Percentiles rank a stretch among this genome's conserved stretches.
Conservation (phyloP, 345 rosid genomes). For the Gossypium mustelinum region DNA sequence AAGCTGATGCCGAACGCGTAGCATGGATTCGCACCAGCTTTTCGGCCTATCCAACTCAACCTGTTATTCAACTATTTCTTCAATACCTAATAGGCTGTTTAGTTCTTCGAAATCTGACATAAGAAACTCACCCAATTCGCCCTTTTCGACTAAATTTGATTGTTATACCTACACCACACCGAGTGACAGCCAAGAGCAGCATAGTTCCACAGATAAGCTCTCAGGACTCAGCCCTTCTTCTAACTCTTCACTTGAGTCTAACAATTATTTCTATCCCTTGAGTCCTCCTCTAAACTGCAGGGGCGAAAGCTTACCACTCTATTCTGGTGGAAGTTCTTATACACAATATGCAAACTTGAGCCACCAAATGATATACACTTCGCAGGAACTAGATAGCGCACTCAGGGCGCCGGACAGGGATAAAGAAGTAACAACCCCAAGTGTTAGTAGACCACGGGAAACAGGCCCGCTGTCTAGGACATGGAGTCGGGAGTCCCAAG, state of each 20-base stretch:
- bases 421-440: conserved; percentile 24
- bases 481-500: conserved; percentile 30
- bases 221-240: conserved; percentile 48
- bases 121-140: conserved; percentile 43
- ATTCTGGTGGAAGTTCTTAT: conserved; percentile 25
- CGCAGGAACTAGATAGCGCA: conserved; percentile 45
- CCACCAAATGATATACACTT: conserved; percentile 29
- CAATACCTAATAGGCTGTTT: conserved; percentile 35
- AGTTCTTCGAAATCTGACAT: conserved; percentile 30
- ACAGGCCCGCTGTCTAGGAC: conserved; percentile 29
- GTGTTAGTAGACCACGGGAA: conserved; percentile 21
- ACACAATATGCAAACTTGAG: conserved; percentile 29
- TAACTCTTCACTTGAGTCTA: conserved; percentile 40
- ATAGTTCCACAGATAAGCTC: conserved; percentile 40
- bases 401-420: conserved; percentile 46
- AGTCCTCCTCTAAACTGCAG: conserved; percentile 34
- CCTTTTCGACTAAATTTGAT: conserved; percentile 36
- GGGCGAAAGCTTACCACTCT: conserved; percentile 18
- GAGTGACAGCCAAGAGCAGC: conserved; percentile 49
- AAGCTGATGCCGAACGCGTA: conserved; percentile 28
- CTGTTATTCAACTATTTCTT: conserved; percentile 32
- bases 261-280: conserved; percentile 22
- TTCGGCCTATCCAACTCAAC: conserved; percentile 39
- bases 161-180: conserved; percentile 31
- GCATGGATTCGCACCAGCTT: conserved; percentile 48